These are phyloP conservation scores for Fonsecaea monophora DNA, from an alignment of 2,329 filamentous ascomycete genomes.

Conservation along the genomic window DNA sequence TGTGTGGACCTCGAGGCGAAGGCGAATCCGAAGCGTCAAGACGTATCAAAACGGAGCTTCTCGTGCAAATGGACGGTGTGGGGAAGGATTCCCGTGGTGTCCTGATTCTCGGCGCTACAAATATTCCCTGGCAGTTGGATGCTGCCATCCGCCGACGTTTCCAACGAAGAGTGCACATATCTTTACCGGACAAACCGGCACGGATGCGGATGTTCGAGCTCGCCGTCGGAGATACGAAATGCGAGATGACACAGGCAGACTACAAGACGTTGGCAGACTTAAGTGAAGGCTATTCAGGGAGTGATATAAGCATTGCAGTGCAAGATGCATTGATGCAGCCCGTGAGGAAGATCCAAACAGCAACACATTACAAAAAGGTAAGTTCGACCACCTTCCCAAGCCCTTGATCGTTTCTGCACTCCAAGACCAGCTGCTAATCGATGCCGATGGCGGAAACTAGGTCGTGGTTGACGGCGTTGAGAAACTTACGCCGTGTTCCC, in stretches of 20 bases:
- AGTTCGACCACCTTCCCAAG: conserved; percentile 23
- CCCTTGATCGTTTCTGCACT: neutral
- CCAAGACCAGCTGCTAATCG: neutral
- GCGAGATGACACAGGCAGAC: conserved; percentile 77
- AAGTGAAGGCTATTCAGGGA: conserved; percentile 93
- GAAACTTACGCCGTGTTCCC: conserved; percentile 83
- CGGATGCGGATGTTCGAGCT: conserved; percentile 96
- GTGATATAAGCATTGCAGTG: conserved; percentile 93
- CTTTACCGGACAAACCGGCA: conserved; percentile 83
- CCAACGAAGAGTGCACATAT: conserved; percentile 94
- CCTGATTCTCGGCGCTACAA: conserved; percentile 92
- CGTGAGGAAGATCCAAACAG: conserved; percentile 93
- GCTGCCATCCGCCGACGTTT: conserved; percentile 94
- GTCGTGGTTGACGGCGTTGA: conserved; percentile 70
- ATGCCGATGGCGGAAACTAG: conserved; percentile 51
- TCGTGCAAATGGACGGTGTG: conserved; percentile 99
- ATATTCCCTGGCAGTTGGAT: conserved; percentile 98
- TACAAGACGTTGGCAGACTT: conserved; percentile 79
- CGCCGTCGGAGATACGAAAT: conserved; percentile 90
- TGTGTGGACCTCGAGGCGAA: conserved; percentile 85
- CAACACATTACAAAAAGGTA: conserved; percentile 96
- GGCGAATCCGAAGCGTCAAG: conserved; percentile 97
- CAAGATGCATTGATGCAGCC: conserved; percentile 98
- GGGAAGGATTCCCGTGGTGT: conserved; percentile 94
- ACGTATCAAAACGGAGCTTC: conserved; percentile 96